phyloP scores from a whole-genome alignment of 495 filamentous ascomycete species.

The Choiromyces venosus region DNA sequence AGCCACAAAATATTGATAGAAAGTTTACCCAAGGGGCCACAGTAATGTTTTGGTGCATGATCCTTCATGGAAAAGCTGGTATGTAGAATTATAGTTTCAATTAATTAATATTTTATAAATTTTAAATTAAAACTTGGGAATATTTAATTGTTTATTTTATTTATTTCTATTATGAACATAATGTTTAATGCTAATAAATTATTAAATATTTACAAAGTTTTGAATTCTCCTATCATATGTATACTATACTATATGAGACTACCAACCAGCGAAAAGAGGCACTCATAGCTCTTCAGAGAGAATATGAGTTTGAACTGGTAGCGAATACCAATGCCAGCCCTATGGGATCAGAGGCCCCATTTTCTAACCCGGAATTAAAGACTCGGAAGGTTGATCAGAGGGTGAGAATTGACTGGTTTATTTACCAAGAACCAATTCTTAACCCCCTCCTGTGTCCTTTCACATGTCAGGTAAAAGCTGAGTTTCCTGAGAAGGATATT shows the following conservation, averaged over 20 bases:
- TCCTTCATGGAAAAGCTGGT: slow-evolving; percentile 1
- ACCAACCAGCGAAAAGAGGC: not conserved
- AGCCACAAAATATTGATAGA: not conserved
- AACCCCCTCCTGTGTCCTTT: slow-evolving; percentile 3
- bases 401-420: slow-evolving; percentile 5
- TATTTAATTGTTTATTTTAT: too few relatives aligned
- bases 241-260: slow-evolving; percentile 5
- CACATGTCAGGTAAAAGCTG: not conserved
- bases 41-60: slow-evolving; percentile 12
- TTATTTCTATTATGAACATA: too few relatives aligned
- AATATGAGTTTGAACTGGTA: slow-evolving; percentile 4
- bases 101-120: too few relatives aligned
- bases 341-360: not conserved
- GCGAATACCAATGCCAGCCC: not conserved
- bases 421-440: slow-evolving; percentile 9
- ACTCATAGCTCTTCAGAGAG: not conserved
- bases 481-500: not conserved
- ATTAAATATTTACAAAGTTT: not conserved
- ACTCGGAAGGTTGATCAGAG: not conserved
- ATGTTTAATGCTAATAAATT: too few relatives aligned
- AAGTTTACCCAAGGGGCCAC: slow-evolving; percentile 2
- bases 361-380: not conserved
- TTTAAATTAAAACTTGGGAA: too few relatives aligned
- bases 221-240: slow-evolving; percentile 1
- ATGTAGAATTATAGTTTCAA: not conserved